These are phyloP conservation scores for Lachnellula suecica DNA, from an alignment of 2,329 filamentous ascomycete species.

Conservation along the genomic window DNA sequence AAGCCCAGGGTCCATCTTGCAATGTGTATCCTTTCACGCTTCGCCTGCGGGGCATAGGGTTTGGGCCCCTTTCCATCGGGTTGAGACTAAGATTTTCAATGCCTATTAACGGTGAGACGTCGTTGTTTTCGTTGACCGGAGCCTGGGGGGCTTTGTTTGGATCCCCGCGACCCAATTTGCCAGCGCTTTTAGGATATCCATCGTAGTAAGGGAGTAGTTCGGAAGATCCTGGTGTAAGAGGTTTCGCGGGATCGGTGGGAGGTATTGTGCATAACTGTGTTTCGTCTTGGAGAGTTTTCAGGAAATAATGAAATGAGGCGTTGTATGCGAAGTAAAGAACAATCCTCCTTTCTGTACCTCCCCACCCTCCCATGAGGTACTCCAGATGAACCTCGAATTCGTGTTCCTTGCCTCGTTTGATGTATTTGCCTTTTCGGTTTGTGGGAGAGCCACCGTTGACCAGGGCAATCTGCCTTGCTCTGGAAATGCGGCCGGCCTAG, in stretches of 20 bases:
- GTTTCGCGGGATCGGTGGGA: not conserved
- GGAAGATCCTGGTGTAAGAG: not conserved
- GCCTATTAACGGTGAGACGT: too few relatives aligned
- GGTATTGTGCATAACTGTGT: conserved; percentile 11
- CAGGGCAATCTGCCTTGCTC: not conserved
- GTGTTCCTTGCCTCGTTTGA: not conserved
- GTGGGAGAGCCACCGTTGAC: not conserved
- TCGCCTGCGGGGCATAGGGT: not conserved
- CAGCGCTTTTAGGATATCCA: not conserved
- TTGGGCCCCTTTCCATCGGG: not conserved
- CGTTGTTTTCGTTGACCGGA: not conserved
- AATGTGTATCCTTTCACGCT: conserved; percentile 6
- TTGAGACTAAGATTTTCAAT: not conserved
- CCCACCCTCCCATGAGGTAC: conserved; percentile 4
- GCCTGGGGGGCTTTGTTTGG: not conserved
- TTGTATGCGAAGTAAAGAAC: conserved; percentile 1
- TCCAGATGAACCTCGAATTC: conserved; percentile 8
- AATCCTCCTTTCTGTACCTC: not conserved
- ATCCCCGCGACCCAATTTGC: not conserved
- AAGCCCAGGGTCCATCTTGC: conserved; percentile 11
- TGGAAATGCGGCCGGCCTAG: not conserved
- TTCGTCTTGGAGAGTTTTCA: conserved; percentile 7
- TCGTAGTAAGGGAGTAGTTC: not conserved
- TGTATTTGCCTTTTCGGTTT: not conserved
- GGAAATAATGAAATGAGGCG: conserved; percentile 10